Base-by-base conservation (phyloP, 805 yeast genomes). In the Vanderwaltozyma verrucispora region DNA sequence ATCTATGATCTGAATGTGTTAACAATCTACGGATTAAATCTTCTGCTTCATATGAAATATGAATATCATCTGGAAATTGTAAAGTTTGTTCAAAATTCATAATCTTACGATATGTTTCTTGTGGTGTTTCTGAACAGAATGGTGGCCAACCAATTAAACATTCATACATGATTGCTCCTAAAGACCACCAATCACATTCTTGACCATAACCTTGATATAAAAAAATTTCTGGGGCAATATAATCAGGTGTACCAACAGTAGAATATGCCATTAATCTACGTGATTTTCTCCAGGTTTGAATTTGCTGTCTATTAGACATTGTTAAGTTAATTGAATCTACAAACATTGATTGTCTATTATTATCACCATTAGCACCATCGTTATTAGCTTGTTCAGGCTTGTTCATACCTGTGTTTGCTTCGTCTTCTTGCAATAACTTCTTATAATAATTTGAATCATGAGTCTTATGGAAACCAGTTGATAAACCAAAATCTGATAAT, bases 81-180 rank as follows among this genome's bases (percentile, higher is more conserved):
- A 87, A 65, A 1, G 94, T 77, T 54, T 87, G 94, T 53, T 80
- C 85, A 88, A 95, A 87, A 59, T 84, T 84, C 55, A 87, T 69
- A 51, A 87, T 87, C 71, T 88, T 87, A 39, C 88, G 72, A 60
- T 87, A 87, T 0, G 96, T 87, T 49, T 87, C 96, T 43, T 85
- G 94, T 10, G 95, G 95, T 10, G 94, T 83, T 53, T 87, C 96
- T 0, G 92, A 79, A 64, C 96, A 87, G 60, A 87, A 87, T 33
- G 96, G 96, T 19, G 96, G 96, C 95, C 95, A 87, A 24, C 96
- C 96, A 42, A 87, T 83, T 44, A 87, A 65, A 65, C 96, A 87
- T 68, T 87, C 96, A 61, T 81, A 87, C 96, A 87, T 88, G 54
- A 87, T 87, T 1, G 95, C 95, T 23, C 96, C 96, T 32, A 87